Conservation (phyloP, 768 basidiomycete genomes). For the Amanita pallidorosea region DNA sequence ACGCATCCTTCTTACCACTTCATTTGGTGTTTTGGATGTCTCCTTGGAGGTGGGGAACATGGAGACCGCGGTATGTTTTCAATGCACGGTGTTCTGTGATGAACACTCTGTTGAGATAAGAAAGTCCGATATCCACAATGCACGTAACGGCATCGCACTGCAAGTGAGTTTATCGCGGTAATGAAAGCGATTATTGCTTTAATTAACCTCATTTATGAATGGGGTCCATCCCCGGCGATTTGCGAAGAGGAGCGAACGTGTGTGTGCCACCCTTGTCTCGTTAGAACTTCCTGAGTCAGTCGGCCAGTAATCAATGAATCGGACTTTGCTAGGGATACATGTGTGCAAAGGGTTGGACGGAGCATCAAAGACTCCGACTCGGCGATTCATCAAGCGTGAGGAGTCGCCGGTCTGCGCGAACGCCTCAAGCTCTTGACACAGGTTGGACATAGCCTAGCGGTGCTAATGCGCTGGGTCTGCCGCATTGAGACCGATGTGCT, state of each 20-base stretch:
- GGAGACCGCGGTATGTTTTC: background rate
- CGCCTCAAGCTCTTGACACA: background rate
- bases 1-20: background rate
- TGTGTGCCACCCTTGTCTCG: background rate
- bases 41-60: background rate
- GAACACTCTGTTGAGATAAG: background rate
- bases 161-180: background rate
- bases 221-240: background rate
- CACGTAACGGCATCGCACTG: background rate
- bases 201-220: background rate
- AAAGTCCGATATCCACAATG: background rate
- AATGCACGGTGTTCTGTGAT: too few species aligned
- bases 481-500: background rate
- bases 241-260: background rate
- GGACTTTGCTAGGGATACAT: background rate
- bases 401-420: background rate
- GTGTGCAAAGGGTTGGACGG: background rate
- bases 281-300: background rate
- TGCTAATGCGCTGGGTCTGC: background rate
- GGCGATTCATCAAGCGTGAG: background rate
- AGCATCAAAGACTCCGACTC: background rate
- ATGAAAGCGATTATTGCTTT: background rate
- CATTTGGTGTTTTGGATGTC: background rate
- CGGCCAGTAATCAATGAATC: background rate
- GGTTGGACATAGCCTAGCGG: background rate